Evolutionary conservation across 2,329 filamentous ascomycete genomes (phyloP).

Genomic region (Phialocephala sp.): DNA sequence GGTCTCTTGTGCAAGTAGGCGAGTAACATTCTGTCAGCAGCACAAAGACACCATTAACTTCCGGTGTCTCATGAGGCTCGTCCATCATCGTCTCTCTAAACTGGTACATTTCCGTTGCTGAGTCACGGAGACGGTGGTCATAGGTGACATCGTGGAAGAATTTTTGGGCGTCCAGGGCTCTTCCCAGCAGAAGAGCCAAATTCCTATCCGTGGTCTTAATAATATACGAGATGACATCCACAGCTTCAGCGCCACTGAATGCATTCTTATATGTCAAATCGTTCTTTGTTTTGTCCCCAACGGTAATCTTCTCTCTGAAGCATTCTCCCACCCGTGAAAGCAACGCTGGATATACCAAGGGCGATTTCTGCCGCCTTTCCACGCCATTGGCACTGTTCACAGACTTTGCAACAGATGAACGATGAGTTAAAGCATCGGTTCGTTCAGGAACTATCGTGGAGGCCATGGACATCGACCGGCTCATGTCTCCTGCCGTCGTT

Average conservation of each 20-base stretch:
- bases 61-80: constrained; percentile 70
- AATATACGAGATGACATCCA: constrained; percentile 94
- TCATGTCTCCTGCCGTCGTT: constrained; percentile 48
- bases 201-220: constrained; percentile 97
- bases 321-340: constrained; percentile 92
- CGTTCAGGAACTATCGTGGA: constrained; percentile 75
- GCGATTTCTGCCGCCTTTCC: constrained; percentile 57
- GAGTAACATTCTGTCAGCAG: constrained; percentile 97
- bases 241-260: constrained; percentile 93
- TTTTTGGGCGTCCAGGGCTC: constrained; percentile 94
- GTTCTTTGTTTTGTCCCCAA: constrained; percentile 93
- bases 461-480: constrained; percentile 88
- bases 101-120: constrained; percentile 93
- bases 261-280: constrained; percentile 96
- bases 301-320: constrained; percentile 85
- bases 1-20: constrained; percentile 93
- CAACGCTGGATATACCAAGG: constrained; percentile 91
- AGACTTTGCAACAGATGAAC: constrained; percentile 58
- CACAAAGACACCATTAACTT: constrained; percentile 95
- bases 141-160: constrained; percentile 99
- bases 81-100: constrained; percentile 94
- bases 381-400: constrained; percentile 37
- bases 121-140: constrained; percentile 92
- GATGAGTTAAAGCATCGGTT: constrained; percentile 55
- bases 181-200: constrained; percentile 85